Percentiles rank a stretch among this genome's conserved stretches.
These are phyloP conservation scores for Hyparrhenia diplandra DNA, from an alignment of 176 grass and related monocot species.

Conservation along the genomic window DNA sequence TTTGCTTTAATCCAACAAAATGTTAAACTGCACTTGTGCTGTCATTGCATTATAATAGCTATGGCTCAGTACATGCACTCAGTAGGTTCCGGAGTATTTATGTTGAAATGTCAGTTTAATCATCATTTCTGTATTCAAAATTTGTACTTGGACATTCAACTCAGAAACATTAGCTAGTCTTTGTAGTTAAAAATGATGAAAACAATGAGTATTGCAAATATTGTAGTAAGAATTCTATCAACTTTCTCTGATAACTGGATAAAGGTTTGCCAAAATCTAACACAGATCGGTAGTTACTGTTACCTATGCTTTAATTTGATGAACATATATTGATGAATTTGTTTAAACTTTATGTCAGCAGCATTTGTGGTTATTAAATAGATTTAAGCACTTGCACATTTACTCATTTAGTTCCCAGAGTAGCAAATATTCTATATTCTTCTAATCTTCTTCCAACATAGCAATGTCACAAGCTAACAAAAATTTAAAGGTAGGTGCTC, in stretches of 20 bases:
- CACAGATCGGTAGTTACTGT: background rate
- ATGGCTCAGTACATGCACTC: background rate
- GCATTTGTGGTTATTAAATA: background rate
- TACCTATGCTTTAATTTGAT: background rate
- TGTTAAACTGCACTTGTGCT: background rate
- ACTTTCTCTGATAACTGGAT: background rate
- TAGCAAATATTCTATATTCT: conserved; percentile 26
- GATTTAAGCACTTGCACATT: background rate
- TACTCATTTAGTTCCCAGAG: background rate
- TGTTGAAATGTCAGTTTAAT: background rate
- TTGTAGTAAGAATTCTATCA: background rate
- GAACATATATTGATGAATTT: background rate
- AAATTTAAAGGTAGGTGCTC: conserved; percentile 89
- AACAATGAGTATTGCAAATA: background rate
- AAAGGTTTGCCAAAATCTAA: background rate
- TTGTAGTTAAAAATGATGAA: background rate
- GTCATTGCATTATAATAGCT: background rate
- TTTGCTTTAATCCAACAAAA: background rate
- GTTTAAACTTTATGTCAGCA: background rate
- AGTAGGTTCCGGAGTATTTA: background rate
- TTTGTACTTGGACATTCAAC: background rate
- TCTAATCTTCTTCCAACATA: conserved; percentile 23
- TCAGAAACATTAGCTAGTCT: background rate
- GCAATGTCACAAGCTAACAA: conserved; percentile 27
- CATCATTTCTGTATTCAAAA: background rate